These are phyloP conservation scores for Phytophthora palmivora DNA, from an alignment of 352 stramenopile species.

Conservation along the genomic window DNA sequence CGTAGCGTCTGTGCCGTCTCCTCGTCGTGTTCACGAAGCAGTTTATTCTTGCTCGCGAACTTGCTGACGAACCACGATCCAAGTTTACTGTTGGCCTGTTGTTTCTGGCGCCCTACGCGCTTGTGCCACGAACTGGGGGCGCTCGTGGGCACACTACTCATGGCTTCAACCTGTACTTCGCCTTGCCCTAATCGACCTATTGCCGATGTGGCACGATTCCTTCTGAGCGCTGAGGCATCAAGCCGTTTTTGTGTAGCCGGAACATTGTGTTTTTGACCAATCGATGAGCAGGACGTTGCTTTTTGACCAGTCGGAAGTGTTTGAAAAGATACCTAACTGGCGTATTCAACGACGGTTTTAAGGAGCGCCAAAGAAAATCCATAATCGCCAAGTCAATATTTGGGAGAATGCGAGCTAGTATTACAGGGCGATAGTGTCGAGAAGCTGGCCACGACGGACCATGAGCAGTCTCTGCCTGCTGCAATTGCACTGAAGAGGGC, in stretches of 20 bases:
- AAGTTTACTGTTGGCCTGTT: conserved; percentile 64
- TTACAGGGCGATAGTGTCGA: conserved; percentile 3
- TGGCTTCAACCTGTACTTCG: conserved; percentile 17
- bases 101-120: conserved; percentile 62
- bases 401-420: conserved; percentile 3
- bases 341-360: conserved; percentile 8
- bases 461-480: conserved; percentile 30
- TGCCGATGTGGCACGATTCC: conserved; percentile 22
- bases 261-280: neutral
- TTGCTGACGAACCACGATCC: conserved; percentile 76
- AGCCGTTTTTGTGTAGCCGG: conserved; percentile 31
- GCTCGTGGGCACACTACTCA: conserved; percentile 34
- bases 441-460: conserved; percentile 25
- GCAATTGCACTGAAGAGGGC: conserved; percentile 8
- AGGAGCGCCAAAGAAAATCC: conserved; percentile 29
- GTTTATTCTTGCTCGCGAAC: conserved; percentile 66
- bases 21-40: conserved; percentile 69
- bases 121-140: conserved; percentile 50
- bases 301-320: neutral
- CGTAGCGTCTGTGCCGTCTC: conserved; percentile 45
- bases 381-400: conserved; percentile 20
- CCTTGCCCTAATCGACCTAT: conserved; percentile 26
- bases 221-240: conserved; percentile 20
- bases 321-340: conserved; percentile 19
- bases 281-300: neutral